A percentile compares a stretch with the other conserved stretches of the same genome.
These are phyloP conservation scores for Silene noctiflora DNA, from an alignment of 179 eudicot species.

Conservation along the genomic window DNA sequence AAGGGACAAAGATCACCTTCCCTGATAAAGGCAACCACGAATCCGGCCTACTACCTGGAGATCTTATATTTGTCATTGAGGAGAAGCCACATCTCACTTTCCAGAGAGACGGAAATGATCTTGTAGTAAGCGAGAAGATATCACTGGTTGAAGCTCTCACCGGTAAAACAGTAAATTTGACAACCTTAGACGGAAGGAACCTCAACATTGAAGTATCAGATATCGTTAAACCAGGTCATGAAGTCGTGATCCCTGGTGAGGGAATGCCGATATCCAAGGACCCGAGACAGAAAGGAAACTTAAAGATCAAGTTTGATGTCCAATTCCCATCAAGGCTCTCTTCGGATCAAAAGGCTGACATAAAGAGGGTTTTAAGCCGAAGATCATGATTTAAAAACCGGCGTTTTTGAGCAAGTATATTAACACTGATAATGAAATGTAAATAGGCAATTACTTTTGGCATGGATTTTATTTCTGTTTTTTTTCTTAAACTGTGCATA, in stretches of 20 bases:
- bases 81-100: slow-evolving; percentile 68
- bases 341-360: slow-evolving; percentile 58
- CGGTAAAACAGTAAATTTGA: slow-evolving; percentile 52
- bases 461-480: slow-evolving; percentile 16
- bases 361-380: slow-evolving; percentile 53
- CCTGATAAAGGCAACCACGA: slow-evolving; percentile 81
- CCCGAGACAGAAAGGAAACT: slow-evolving; percentile 60
- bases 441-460: slow-evolving; percentile 34
- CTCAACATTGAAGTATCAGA: slow-evolving; percentile 53
- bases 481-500: slow-evolving; percentile 47
- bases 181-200: slow-evolving; percentile 59
- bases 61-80: slow-evolving; percentile 64
- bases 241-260: slow-evolving; percentile 54
- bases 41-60: slow-evolving; percentile 57
- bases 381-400: slow-evolving; percentile 13
- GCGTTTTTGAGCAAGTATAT: slow-evolving; percentile 18
- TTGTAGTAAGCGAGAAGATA: slow-evolving; percentile 43
- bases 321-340: slow-evolving; percentile 65
- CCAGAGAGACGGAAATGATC: slow-evolving; percentile 75
- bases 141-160: slow-evolving; percentile 72
- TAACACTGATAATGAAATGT: slow-evolving; percentile 41
- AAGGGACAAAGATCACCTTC: slow-evolving; percentile 75
- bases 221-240: slow-evolving; percentile 66
- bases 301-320: slow-evolving; percentile 60
- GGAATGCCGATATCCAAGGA: slow-evolving; percentile 85